Evolutionary conservation across 1,284 basidiomycete genomes (phyloP).

Genomic region (Pyrrhoderma noxium): DNA sequence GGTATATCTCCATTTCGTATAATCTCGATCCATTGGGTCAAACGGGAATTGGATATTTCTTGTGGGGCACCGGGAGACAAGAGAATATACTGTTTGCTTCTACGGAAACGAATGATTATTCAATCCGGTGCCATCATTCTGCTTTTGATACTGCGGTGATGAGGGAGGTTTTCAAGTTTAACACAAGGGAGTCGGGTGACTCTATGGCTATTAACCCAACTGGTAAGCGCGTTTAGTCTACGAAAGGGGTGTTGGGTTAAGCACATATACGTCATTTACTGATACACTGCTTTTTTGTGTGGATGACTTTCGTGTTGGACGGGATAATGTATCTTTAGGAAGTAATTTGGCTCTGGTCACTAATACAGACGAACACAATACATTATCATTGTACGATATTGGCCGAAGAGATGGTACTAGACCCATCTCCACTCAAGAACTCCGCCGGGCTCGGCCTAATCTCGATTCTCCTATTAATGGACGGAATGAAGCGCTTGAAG

Average conservation of each 20-base stretch:
- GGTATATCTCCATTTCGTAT: not conserved
- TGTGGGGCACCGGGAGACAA: constrained; percentile 46
- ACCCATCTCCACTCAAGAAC: constrained; percentile 45
- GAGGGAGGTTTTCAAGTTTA: constrained; percentile 30
- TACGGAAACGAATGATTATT: constrained; percentile 38
- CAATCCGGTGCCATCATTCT: constrained; percentile 39
- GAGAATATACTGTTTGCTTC: constrained; percentile 45
- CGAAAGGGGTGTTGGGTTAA: no score
- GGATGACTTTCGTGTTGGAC: no score
- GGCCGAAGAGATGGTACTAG: constrained; percentile 28
- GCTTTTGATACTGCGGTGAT: constrained; percentile 37
- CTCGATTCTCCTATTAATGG: constrained; percentile 15
- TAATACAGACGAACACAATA: constrained; percentile 35
- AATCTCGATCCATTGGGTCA: not conserved
- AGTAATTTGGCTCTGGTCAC: constrained; percentile 37
- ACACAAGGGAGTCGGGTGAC: constrained; percentile 47
- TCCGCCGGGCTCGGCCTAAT: constrained; percentile 30
- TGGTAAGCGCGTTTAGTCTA: constrained; percentile 25
- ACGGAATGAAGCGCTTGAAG: constrained; percentile 36
- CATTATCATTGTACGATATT: constrained; percentile 50
- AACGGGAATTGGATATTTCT: constrained; percentile 36
- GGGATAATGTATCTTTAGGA: constrained; percentile 30
- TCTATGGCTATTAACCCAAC: constrained; percentile 37
- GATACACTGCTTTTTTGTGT: no score
- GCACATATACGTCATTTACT: no score